phyloP scores from a whole-genome alignment of 352 stramenopile genomes.

The Pythium aristosporum region DNA sequence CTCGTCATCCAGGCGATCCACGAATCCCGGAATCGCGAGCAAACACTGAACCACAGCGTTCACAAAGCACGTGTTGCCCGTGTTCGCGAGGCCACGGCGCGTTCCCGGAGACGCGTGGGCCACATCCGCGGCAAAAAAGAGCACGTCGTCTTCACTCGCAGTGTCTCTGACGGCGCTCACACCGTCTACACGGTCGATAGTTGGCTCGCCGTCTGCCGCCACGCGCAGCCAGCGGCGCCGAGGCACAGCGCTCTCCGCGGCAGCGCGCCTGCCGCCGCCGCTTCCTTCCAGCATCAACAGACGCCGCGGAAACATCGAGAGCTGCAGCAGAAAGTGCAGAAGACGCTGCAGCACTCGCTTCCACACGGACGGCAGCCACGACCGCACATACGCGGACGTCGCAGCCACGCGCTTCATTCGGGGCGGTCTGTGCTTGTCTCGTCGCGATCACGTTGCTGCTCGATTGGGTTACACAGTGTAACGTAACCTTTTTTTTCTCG shows the following conservation, averaged over 20 bases:
- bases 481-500: slow-evolving; percentile 7
- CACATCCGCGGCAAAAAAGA: slow-evolving; percentile 2
- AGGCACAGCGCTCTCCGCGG: too few species aligned
- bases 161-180: neutral
- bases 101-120: neutral
- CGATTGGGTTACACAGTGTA: neutral
- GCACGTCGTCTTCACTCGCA: neutral
- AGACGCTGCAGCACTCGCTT: slow-evolving; percentile 29
- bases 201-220: neutral
- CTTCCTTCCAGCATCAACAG: slow-evolving; percentile 22
- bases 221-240: slow-evolving; percentile 6
- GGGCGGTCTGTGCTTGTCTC: neutral
- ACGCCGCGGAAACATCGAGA: slow-evolving; percentile 22
- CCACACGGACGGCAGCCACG: slow-evolving; percentile 37
- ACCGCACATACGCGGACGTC: slow-evolving; percentile 26
- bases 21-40: slow-evolving; percentile 41
- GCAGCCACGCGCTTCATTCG: slow-evolving; percentile 21
- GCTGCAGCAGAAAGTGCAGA: slow-evolving; percentile 36
- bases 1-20: slow-evolving; percentile 27
- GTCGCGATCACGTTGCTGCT: neutral
- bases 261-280: neutral
- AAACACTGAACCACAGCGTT: slow-evolving; percentile 78
- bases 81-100: slow-evolving; percentile 54
- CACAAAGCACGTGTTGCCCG: slow-evolving; percentile 75
- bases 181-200: neutral